phyloP scores from a whole-genome alignment of 192 early-diverging fungal species.

The Coemansia sp. region DNA sequence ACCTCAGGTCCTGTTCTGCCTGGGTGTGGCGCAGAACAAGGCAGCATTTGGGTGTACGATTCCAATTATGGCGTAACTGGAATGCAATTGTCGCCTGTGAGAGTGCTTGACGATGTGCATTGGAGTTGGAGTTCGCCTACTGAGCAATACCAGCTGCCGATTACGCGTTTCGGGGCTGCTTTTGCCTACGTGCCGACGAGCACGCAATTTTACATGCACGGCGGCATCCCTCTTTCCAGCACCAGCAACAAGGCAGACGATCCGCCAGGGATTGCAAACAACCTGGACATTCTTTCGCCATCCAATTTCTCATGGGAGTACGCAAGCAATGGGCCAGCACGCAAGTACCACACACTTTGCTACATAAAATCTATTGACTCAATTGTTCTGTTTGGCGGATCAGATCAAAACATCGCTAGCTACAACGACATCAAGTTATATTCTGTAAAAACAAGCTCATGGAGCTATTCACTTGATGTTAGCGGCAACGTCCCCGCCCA shows the following conservation, averaged over 20 bases:
- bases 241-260: constrained; percentile 29
- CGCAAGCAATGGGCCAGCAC: constrained; percentile 58
- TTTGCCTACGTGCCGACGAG: constrained; percentile 34
- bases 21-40: constrained; percentile 41
- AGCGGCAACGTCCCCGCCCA: constrained; percentile 53
- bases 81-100: constrained; percentile 28
- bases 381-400: constrained; percentile 68
- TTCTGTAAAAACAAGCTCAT: constrained; percentile 52
- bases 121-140: constrained; percentile 56
- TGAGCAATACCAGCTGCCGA: constrained; percentile 38
- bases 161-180: constrained; percentile 44
- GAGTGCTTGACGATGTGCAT: constrained; percentile 49
- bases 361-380: constrained; percentile 59
- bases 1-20: constrained; percentile 40
- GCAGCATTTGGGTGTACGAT: constrained; percentile 42
- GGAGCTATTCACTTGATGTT: constrained; percentile 55
- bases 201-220: constrained; percentile 49
- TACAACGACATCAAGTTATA: constrained; percentile 59
- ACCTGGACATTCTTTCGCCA: constrained; percentile 53
- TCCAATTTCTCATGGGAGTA: constrained; percentile 60
- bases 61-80: constrained; percentile 26
- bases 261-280: constrained; percentile 39
- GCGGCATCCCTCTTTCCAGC: constrained; percentile 41
- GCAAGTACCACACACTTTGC: constrained; percentile 59
- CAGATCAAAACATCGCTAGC: constrained; percentile 51